phyloP scores from a whole-genome alignment of 495 filamentous ascomycete species.

The Aspergillus leporis region DNA sequence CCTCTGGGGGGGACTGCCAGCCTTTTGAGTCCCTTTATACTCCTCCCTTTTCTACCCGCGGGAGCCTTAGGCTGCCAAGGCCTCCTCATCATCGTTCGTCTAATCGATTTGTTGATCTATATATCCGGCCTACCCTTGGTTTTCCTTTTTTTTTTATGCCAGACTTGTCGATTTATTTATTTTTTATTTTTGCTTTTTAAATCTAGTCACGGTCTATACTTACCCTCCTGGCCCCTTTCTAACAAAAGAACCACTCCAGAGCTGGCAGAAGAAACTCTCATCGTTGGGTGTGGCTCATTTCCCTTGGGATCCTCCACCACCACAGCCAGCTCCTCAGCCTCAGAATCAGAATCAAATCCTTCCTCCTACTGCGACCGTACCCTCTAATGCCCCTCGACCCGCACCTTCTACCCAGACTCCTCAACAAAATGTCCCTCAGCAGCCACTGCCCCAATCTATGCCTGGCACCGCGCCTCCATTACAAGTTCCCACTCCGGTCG shows the following conservation, averaged over 20 bases:
- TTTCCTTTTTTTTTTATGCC: not conserved
- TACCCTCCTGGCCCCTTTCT: constrained; percentile 14
- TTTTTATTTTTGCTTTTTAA: constrained; percentile 5
- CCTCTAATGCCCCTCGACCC: constrained; percentile 58
- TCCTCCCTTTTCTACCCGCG: constrained; percentile 38
- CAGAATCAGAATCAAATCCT: constrained; percentile 41
- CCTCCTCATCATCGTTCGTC: constrained; percentile 14
- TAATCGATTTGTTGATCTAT: constrained; percentile 8
- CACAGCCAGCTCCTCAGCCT: constrained; percentile 36
- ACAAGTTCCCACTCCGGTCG: constrained; percentile 23
- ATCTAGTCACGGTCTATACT: not conserved
- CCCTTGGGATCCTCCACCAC: constrained; percentile 86
- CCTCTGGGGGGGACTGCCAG: constrained; percentile 38
- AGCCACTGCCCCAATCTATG: constrained; percentile 34
- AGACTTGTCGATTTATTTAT: constrained; percentile 12
- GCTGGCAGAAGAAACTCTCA: constrained; percentile 89
- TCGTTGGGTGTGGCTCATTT: constrained; percentile 79
- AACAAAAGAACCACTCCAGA: constrained; percentile 52
- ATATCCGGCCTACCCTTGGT: constrained; percentile 4
- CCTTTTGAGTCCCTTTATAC: constrained; percentile 46
- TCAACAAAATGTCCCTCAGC: constrained; percentile 37
- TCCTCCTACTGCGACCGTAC: constrained; percentile 52
- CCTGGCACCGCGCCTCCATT: constrained; percentile 24
- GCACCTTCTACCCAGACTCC: constrained; percentile 24
- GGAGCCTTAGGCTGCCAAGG: constrained; percentile 36